Conservation (phyloP, 129 eudicot genomes). For the Heracleum sosnowskyi region DNA sequence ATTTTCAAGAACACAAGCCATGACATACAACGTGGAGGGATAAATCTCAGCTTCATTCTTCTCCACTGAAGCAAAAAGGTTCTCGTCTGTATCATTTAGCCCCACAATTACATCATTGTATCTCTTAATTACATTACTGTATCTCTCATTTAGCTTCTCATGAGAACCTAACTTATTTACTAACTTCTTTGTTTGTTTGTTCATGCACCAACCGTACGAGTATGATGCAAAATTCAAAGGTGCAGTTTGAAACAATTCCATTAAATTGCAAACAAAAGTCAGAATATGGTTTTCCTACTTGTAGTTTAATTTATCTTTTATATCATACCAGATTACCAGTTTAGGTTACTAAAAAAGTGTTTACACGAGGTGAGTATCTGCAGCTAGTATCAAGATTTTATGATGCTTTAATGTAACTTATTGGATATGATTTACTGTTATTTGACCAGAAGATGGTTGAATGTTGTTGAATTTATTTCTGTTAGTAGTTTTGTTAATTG, state of each 20-base stretch:
- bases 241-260: conserved; percentile 23
- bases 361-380: no score
- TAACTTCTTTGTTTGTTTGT: neutral
- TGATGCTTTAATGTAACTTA: neutral
- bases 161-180: no score
- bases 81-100: no score
- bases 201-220: conserved; percentile 81
- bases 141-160: no score
- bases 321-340: neutral
- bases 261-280: neutral
- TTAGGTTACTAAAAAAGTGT: neutral
- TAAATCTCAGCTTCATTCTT: no score
- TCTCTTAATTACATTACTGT: no score
- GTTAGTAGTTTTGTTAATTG: neutral
- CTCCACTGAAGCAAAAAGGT: no score
- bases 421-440: neutral
- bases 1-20: no score
- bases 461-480: neutral
- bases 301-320: neutral
- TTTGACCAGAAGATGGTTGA: neutral
- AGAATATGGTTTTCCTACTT: neutral
- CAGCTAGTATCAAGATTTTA: no score
- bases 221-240: conserved; percentile 86
- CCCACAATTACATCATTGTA: no score
- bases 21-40: no score